Percentiles rank a stretch among this genome's conserved stretches.
Evolutionary conservation across 2,329 filamentous ascomycete genomes (phyloP).

Genomic region (Akanthomyces uredinophilus): DNA sequence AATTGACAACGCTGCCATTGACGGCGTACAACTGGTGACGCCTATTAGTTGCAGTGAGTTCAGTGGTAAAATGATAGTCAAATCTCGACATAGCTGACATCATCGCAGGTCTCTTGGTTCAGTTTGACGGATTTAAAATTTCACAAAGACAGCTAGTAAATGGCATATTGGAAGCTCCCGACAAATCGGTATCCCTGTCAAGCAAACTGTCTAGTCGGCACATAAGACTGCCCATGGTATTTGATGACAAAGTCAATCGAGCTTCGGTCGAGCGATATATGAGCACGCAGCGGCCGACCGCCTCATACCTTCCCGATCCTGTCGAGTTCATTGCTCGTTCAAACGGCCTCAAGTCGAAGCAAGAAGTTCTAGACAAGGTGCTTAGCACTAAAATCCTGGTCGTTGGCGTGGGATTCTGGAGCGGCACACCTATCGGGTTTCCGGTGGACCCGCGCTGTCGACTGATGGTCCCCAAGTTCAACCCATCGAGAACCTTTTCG

Average conservation of each 20-base stretch:
- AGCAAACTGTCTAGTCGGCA: slow-evolving; percentile 16
- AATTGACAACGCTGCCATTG: background rate
- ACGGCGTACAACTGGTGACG: background rate
- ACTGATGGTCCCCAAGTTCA: slow-evolving; percentile 24
- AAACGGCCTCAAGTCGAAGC: slow-evolving; percentile 30
- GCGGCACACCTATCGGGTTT: slow-evolving; percentile 29
- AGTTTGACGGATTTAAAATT: background rate
- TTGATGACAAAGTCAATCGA: slow-evolving; percentile 31
- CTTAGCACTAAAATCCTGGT: slow-evolving; percentile 30
- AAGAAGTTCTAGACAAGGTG: slow-evolving; percentile 28
- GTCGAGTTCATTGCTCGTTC: slow-evolving; percentile 42
- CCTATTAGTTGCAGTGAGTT: slow-evolving; percentile 8
- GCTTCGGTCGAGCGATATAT: slow-evolving; percentile 46
- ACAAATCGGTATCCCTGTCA: slow-evolving; percentile 29
- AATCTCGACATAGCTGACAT: background rate
- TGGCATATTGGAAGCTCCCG: slow-evolving; percentile 33
- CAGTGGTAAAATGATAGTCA: background rate
- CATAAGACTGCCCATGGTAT: slow-evolving; percentile 23
- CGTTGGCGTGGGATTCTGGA: slow-evolving; percentile 26
- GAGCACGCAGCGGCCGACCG: slow-evolving; percentile 52
- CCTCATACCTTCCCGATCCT: slow-evolving; percentile 56
- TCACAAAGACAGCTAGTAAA: background rate
- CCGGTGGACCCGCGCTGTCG: slow-evolving; percentile 11
- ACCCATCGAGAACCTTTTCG: slow-evolving; percentile 27
- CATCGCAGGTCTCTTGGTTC: background rate